A percentile compares a stretch with the other conserved stretches of the same genome.
phyloP scores from a whole-genome alignment of 352 stramenopile species.

The Peronospora tabacina region DNA sequence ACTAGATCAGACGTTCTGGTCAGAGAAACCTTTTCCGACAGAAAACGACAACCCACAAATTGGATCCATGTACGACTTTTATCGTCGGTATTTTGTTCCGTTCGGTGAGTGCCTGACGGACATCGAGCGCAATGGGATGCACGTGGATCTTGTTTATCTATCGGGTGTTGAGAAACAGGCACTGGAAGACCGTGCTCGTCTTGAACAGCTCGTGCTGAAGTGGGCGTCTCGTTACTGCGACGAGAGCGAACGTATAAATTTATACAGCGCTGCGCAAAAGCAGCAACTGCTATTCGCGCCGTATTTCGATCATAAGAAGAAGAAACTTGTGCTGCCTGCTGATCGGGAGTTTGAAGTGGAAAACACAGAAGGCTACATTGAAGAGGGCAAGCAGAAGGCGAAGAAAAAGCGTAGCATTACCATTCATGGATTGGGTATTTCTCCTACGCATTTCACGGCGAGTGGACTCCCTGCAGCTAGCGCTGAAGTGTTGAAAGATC shows the following conservation, averaged over 20 bases:
- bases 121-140: constrained; percentile 94
- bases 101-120: constrained; percentile 98
- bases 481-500: constrained; percentile 89
- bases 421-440: constrained; percentile 88
- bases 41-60: constrained; percentile 17
- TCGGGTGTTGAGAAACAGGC: constrained; percentile 87
- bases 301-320: constrained; percentile 68
- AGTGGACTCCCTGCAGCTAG: constrained; percentile 89
- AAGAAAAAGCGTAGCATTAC: constrained; percentile 80
- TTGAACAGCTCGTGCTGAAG: constrained; percentile 82
- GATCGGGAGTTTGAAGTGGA: constrained; percentile 78
- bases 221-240: constrained; percentile 91
- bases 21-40: constrained; percentile 23
- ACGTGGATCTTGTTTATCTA: constrained; percentile 88
- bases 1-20: constrained; percentile 88
- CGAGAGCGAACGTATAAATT: constrained; percentile 93
- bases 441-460: constrained; percentile 88
- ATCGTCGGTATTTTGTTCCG: constrained; percentile 92
- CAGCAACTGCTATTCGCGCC: constrained; percentile 95
- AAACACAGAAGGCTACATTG: constrained; percentile 64
- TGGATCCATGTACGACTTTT: constrained; percentile 95
- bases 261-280: constrained; percentile 90
- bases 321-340: constrained; percentile 54
- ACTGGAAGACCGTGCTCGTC: constrained; percentile 74
- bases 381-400: constrained; percentile 57